Conservation (phyloP, 139 green algal species). For the Tetraselmis chui region DNA sequence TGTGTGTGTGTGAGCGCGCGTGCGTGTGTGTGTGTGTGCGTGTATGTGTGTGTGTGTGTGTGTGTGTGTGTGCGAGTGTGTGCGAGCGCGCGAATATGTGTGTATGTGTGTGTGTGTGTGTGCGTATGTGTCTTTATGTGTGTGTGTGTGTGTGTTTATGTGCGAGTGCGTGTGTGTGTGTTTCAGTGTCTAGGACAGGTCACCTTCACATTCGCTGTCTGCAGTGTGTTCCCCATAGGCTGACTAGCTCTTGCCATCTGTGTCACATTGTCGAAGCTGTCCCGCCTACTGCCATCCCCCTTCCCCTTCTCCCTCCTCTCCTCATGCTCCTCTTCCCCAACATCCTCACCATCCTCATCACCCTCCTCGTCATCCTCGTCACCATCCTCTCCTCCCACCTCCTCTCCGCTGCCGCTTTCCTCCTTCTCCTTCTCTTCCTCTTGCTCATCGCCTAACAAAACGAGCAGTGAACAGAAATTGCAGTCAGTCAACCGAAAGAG, state of each 20-base stretch:
- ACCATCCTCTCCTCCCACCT: slow-evolving; percentile 9
- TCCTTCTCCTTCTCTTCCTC: slow-evolving; percentile 8
- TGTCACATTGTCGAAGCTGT: slow-evolving; percentile 26
- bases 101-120: too few relatives aligned
- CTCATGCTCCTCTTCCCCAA: slow-evolving; percentile 22
- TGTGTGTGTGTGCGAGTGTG: too few relatives aligned
- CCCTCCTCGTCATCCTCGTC: slow-evolving; percentile 9
- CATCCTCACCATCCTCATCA: slow-evolving; percentile 4
- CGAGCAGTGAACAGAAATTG: slow-evolving; percentile 8
- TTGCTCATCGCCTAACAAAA: slow-evolving; percentile 8
- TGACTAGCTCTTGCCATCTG: slow-evolving; percentile 42
- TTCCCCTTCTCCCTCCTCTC: slow-evolving; percentile 13
- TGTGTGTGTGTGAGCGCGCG: too few relatives aligned
- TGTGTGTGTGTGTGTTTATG: too few relatives aligned
- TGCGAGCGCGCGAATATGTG: too few relatives aligned
- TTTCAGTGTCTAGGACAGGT: too few relatives aligned
- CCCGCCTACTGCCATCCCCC: slow-evolving; percentile 9
- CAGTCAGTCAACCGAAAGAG: background rate
- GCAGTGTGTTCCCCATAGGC: slow-evolving; percentile 72
- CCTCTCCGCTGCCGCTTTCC: slow-evolving; percentile 13
- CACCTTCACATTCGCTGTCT: slow-evolving; percentile 48
- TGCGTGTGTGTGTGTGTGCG: too few relatives aligned
- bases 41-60: too few relatives aligned
- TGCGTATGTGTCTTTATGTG: too few relatives aligned
- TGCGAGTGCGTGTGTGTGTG: too few relatives aligned